phyloP scores from a whole-genome alignment of 169 alveolate genomes.

The Plasmodium vinckei region DNA sequence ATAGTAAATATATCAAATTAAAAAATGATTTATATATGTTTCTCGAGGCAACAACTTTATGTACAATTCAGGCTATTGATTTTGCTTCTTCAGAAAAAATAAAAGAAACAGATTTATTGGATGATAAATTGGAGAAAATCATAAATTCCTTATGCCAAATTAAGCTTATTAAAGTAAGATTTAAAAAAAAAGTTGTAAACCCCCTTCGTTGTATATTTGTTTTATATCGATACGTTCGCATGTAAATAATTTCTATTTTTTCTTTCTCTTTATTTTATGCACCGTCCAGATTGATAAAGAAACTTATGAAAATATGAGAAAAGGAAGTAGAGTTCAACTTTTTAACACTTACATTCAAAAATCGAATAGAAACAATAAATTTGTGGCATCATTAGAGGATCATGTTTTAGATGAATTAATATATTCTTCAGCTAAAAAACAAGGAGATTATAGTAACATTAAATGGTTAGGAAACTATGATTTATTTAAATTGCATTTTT shows the following conservation, averaged over 20 bases:
- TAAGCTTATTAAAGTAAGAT: conserved; percentile 36
- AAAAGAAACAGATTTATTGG: conserved; percentile 18
- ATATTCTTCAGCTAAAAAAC: conserved; percentile 18
- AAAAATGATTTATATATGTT: conserved; percentile 51
- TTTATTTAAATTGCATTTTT: conserved; percentile 25
- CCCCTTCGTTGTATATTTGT: neutral
- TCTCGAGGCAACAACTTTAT: conserved; percentile 65
- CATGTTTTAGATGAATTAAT: conserved; percentile 24
- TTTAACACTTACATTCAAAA: conserved; percentile 50
- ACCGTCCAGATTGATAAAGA: conserved; percentile 40
- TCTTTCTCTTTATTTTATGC: neutral
- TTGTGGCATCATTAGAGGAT: conserved; percentile 13
- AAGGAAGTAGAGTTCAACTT: conserved; percentile 45
- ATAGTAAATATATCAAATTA: conserved; percentile 27
- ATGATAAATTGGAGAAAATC: conserved; percentile 33
- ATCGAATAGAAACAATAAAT: conserved; percentile 42
- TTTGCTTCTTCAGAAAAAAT: conserved; percentile 42
- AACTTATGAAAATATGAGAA: conserved; percentile 42
- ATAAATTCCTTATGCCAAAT: conserved; percentile 60
- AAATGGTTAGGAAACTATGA: conserved; percentile 27
- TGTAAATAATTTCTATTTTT: neutral
- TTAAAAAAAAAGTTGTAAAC: neutral
- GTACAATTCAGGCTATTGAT: conserved; percentile 68
- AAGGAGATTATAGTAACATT: conserved; percentile 4
- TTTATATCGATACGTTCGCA: neutral